Conservation (phyloP, 2,329 filamentous ascomycete species). For the Hysterium pulicare region DNA sequence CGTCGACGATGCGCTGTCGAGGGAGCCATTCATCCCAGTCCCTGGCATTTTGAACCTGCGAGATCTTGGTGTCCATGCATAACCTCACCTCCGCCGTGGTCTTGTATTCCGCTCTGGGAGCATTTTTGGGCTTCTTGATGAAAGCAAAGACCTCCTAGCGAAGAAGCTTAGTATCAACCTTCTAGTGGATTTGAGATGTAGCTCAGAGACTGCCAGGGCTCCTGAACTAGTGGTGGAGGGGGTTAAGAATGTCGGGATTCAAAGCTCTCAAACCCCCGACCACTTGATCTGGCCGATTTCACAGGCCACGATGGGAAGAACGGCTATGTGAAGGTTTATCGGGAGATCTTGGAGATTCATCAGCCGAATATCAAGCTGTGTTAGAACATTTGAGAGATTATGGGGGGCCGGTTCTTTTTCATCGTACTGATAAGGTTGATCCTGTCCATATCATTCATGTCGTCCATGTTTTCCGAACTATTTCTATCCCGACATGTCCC, state of each 20-base stretch:
- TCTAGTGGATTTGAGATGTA: conserved; percentile 11
- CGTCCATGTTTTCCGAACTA: too few relatives aligned
- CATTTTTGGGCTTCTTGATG: conserved; percentile 1
- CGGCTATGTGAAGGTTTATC: conserved; percentile 15
- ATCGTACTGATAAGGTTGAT: conserved; percentile 13
- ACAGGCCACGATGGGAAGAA: conserved; percentile 6
- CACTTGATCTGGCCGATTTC: conserved; percentile 6
- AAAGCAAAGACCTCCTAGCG: conserved; percentile 2
- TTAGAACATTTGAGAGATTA: conserved; percentile 13
- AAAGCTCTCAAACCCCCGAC: background rate
- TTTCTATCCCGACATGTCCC: too few relatives aligned
- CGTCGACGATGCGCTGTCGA: conserved; percentile 6
- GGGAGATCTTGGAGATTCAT: conserved; percentile 12
- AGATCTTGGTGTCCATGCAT: conserved; percentile 10
- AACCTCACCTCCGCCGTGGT: conserved; percentile 4
- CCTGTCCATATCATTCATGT: too few relatives aligned
- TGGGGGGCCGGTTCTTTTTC: conserved; percentile 12
- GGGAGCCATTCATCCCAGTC: conserved; percentile 11
- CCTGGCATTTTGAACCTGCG: conserved; percentile 13
- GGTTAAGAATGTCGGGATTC: conserved; percentile 6
- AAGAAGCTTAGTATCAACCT: conserved; percentile 8
- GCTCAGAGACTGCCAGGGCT: conserved; percentile 3
- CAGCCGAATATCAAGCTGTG: conserved; percentile 8
- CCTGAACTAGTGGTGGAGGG: conserved; percentile 10
- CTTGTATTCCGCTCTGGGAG: conserved; percentile 14